Base-by-base conservation (phyloP, 495 filamentous ascomycete species). In the Hypomontagnella monticulosa region DNA sequence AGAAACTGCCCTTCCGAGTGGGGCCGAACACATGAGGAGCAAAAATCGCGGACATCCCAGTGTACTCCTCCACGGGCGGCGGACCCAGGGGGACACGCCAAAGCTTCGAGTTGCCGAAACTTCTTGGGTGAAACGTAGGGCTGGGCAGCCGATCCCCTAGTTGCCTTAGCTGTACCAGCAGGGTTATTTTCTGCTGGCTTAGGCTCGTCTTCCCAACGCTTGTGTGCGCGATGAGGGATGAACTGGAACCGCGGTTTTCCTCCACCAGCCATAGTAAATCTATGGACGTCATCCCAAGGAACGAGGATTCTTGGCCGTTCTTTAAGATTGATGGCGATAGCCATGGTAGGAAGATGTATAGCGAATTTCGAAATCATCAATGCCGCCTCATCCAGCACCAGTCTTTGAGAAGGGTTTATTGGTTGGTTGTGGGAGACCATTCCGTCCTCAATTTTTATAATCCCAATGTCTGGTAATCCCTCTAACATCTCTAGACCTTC, bases 231-330 rank as follows among this genome's bases (percentile, higher is more conserved):
- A 20, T 57, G 51, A 55, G 66, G 46, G 8, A 67, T 60, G 7
- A 72, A 46, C 37, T 70, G 61, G 1, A 75, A 63, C 4, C 70
- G 63, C 3, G 57, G 42, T 18, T 67, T 67, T 30, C 46, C 75
- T 27, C 78, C 83, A 16, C 37, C 51, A 16, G 69, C 69, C 14
- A 73, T 71, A 41, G 69, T 79, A 16, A 85, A 63, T 40, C 65
- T 56, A 48, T 69, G 59, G 11, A 74, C 51, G 38, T 69, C 62
- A 52, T 87, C 83, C 81, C 87, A 90, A 2, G 91, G 88, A 0
- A 91, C 85, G 1, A 92, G 80, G 4, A 93, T 83, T 11, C 91
- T 81, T n/a, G 91, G 90, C 63, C 91, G 84, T 65, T 93, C 89
- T 41, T 91, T 85, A 19, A 92, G 68, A 71, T 95, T 96, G 76